Evolutionary conservation across 2,329 filamentous ascomycete species (phyloP), one percentile per base, ranked within the genome.

Genomic region (Chaetomiaceae sp.): DNA sequence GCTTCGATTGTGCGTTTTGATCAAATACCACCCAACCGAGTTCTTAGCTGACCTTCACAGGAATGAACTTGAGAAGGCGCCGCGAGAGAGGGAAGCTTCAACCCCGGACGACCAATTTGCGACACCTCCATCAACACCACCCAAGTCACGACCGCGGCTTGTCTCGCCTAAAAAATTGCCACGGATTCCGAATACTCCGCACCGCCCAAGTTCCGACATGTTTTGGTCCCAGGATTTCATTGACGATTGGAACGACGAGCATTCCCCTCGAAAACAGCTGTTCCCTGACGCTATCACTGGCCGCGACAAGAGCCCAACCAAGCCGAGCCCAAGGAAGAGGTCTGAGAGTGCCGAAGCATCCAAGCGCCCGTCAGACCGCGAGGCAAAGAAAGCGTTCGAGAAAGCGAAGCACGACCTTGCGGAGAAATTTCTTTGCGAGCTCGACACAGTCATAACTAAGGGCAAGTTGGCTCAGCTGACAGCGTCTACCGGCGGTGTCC

Each of bases 401-500:
- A 63, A 69, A 8, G 63, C 60, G 9, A 90, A 88, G 62, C 72
- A 83, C 41, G 65, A 70, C 1, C 59, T 88, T 0, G 86, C 86
- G 0, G 69, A 73, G 37, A 56, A 62, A 0, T 91, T 91, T 60
- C 68, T 93, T 1, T 43, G 53, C 0, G 82, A 88, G 54, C 77
- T 93, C n/a, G 87, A 93, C 62, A 56, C 61, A 0, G 71, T 67
- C 32, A 78, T 91, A 55, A 82, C 83, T 0, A 56, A 71, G 2
- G 80, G 83, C 8, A 68, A 73, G 50, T 75, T 93, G 7, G 62
- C 68, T 1, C 57, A 70, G 19, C 69, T 89, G 17, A 72, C 84
- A 0, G 68, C 71, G 2, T 65, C 71, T 0, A 86, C 84, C 0
- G 86, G 86, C 15, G 87, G 87, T 1, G 74, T 91, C 38, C 76